Evolutionary conservation across 805 yeast species (phyloP).

Genomic region (Clavispora vitiphila): DNA sequence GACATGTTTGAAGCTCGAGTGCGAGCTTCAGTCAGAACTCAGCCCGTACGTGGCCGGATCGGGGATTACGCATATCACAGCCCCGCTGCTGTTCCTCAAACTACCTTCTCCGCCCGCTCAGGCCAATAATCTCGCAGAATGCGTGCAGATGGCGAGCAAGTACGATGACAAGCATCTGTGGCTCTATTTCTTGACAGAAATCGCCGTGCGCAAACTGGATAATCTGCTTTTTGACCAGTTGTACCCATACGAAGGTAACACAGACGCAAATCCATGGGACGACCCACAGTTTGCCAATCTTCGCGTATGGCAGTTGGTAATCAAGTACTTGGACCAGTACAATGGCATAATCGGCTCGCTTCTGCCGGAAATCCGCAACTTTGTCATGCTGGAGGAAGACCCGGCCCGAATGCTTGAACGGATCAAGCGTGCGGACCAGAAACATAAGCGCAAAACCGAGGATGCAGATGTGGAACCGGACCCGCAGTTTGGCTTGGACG

Average conservation of each 20-base stretch:
- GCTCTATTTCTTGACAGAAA: slow-evolving; percentile 36
- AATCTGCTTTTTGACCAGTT: slow-evolving; percentile 32
- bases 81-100: slow-evolving; percentile 30
- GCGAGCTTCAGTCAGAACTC: slow-evolving; percentile 30
- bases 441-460: slow-evolving; percentile 4
- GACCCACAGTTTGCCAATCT: slow-evolving; percentile 17
- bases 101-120: slow-evolving; percentile 22
- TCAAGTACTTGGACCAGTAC: slow-evolving; percentile 32
- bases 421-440: slow-evolving; percentile 18
- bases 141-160: slow-evolving; percentile 20
- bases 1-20: slow-evolving; percentile 34
- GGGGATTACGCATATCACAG: slow-evolving; percentile 26
- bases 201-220: slow-evolving; percentile 37
- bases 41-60: slow-evolving; percentile 29
- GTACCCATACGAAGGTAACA: slow-evolving; percentile 14
- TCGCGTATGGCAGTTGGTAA: slow-evolving; percentile 22
- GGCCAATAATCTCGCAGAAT: slow-evolving; percentile 18
- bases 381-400: slow-evolving; percentile 28
- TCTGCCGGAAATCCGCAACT: slow-evolving; percentile 28
- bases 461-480: background rate
- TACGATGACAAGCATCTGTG: slow-evolving; percentile 27
- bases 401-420: slow-evolving; percentile 25
- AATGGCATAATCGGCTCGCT: slow-evolving; percentile 34
- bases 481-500: slow-evolving; percentile 24
- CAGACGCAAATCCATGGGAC: slow-evolving; percentile 19